Conservation (phyloP, 225 moss, liverwort and hornwort genomes). For the Sphagnum tenellum region DNA sequence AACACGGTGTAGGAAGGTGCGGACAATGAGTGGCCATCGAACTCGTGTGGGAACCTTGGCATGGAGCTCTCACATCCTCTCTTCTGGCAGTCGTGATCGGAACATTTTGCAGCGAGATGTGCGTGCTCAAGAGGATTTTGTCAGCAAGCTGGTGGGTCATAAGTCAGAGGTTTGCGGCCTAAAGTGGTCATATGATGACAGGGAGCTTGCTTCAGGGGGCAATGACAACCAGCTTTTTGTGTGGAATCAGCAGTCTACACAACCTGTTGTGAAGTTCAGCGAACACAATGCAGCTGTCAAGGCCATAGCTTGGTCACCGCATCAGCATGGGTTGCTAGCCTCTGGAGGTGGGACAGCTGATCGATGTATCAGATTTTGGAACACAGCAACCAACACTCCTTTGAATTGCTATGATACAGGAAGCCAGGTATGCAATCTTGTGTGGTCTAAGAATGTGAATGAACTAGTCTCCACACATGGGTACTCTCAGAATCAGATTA, state of each 20-base stretch:
- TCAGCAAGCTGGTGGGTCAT: slow-evolving; percentile 81
- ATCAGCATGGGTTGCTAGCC: slow-evolving; percentile 87
- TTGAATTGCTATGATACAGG: slow-evolving; percentile 91
- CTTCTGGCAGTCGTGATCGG: slow-evolving; percentile 89
- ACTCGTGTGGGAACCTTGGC: slow-evolving; percentile 86
- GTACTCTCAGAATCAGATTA: slow-evolving; percentile 96
- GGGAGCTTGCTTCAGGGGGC: slow-evolving; percentile 96
- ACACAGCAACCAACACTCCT: slow-evolving; percentile 79
- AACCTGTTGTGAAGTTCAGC: slow-evolving; percentile 93
- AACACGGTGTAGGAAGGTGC: slow-evolving; percentile 70
- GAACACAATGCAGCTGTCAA: slow-evolving; percentile 99
- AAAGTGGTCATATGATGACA: slow-evolving; percentile 97
- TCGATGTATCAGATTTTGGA: slow-evolving; percentile 94
- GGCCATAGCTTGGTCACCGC: slow-evolving; percentile 97
- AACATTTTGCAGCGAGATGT: slow-evolving; percentile 94
- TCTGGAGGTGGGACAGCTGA: slow-evolving; percentile 97
- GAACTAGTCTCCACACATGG: slow-evolving; percentile 99
- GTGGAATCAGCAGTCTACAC: slow-evolving; percentile 94
- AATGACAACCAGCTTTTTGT: slow-evolving; percentile 94
- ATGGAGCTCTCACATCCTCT: slow-evolving; percentile 85
- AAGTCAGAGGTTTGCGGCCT: slow-evolving; percentile 97
- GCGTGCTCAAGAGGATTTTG: slow-evolving; percentile 72
- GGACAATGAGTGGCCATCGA: slow-evolving; percentile 87
- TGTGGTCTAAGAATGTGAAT: slow-evolving; percentile 99
- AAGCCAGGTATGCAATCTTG: slow-evolving; percentile 93